A percentile compares a stretch with the other conserved stretches of the same genome.
Conservation (phyloP, 768 basidiomycete genomes). For the Collybiopsis luxurians region DNA sequence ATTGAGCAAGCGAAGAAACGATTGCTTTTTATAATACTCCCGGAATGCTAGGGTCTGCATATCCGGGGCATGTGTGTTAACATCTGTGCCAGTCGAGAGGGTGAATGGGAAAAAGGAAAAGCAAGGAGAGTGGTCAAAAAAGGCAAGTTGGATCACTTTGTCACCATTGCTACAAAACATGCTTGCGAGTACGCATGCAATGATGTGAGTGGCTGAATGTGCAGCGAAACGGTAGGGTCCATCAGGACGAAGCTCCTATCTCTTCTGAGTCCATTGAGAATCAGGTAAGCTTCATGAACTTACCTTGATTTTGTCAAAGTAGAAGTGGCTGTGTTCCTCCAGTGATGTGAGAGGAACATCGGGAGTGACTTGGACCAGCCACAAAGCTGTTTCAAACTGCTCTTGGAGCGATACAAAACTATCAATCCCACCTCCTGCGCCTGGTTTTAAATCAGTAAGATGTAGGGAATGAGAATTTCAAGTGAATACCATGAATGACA, state of each 20-base stretch:
- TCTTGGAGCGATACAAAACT: slow-evolving; percentile 2
- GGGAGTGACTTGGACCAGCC: slow-evolving; percentile 12
- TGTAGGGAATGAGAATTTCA: too few species aligned
- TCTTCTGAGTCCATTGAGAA: background rate
- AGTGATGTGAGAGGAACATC: slow-evolving; percentile 9
- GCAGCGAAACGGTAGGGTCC: slow-evolving; percentile 15
- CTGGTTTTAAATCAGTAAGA: background rate
- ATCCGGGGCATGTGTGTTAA: too few species aligned
- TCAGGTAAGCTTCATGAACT: background rate
- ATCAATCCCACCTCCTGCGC: background rate
- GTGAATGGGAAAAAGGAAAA: background rate
- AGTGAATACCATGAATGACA: background rate
- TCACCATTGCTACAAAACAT: slow-evolving; percentile 12
- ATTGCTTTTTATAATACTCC: background rate
- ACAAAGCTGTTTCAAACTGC: slow-evolving; percentile 10
- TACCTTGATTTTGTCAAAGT: slow-evolving; percentile 12
- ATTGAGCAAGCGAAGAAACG: background rate
- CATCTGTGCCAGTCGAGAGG: too few species aligned
- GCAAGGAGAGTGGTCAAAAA: slow-evolving; percentile 14
- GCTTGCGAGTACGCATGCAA: slow-evolving; percentile 7
- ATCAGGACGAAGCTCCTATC: slow-evolving; percentile 10
- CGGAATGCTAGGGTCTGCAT: too few species aligned
- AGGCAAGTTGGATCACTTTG: slow-evolving; percentile 11
- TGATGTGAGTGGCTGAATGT: slow-evolving; percentile 7
- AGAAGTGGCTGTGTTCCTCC: slow-evolving; percentile 5